Percentiles rank a stretch among this genome's conserved stretches.
These are phyloP conservation scores for Herpotrichia juniperi DNA, from an alignment of 2,329 filamentous ascomycete genomes.

Conservation along the genomic window DNA sequence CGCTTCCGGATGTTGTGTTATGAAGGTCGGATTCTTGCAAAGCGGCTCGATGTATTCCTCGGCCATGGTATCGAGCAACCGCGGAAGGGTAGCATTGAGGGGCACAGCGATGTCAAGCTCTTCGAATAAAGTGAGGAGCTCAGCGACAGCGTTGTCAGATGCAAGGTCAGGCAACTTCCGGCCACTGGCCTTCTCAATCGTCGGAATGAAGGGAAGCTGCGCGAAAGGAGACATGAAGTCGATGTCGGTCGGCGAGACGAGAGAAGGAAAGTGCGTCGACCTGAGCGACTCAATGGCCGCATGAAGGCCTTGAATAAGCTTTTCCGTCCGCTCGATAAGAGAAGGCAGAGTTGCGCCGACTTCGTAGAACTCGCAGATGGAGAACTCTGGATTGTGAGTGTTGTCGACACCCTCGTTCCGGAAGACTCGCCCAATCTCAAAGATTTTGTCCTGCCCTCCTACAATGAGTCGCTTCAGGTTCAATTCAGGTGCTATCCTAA, in stretches of 20 bases:
- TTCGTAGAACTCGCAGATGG: conserved; percentile 95
- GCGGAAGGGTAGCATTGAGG: conserved; percentile 62
- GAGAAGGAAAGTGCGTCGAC: conserved; percentile 33
- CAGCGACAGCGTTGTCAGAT: conserved; percentile 60
- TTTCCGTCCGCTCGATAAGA: conserved; percentile 77
- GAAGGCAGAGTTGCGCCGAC: conserved; percentile 79
- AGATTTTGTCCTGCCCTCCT: conserved; percentile 85
- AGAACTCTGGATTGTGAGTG: conserved; percentile 97
- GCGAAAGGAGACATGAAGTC: conserved; percentile 65
- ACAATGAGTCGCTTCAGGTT: conserved; percentile 93
- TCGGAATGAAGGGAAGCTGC: conserved; percentile 82
- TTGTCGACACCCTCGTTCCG: conserved; percentile 77
- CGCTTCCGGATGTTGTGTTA: conserved; percentile 86
- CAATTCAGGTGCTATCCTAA: conserved; percentile 91
- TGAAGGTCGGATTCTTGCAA: conserved; percentile 77
- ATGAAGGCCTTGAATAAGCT: conserved; percentile 61
- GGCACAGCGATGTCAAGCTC: conserved; percentile 58
- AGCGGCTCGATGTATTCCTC: conserved; percentile 77
- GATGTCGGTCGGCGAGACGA: conserved; percentile 51
- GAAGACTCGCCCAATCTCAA: conserved; percentile 91
- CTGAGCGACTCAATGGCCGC: conserved; percentile 53
- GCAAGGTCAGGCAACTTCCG: conserved; percentile 64
- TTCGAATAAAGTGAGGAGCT: conserved; percentile 63
- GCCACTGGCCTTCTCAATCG: conserved; percentile 72
- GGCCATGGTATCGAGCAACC: conserved; percentile 82